Evolutionary conservation across 2,329 filamentous ascomycete species (phyloP).

Genomic region (Fonsecaea multimorphosa): DNA sequence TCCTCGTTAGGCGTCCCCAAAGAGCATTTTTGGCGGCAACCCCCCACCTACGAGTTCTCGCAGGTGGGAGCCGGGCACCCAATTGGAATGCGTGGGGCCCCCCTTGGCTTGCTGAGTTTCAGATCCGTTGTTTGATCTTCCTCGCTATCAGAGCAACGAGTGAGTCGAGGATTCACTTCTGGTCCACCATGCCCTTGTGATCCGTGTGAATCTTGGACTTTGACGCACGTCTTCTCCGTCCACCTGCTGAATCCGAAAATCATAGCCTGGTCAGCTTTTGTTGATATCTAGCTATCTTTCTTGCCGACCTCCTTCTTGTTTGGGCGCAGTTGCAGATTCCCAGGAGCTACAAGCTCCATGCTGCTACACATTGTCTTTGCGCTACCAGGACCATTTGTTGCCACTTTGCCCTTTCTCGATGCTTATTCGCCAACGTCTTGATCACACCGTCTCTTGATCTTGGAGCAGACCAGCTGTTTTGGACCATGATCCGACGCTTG

Average conservation of each 20-base stretch:
- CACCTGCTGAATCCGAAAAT: slow-evolving; percentile 4
- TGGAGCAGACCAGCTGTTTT: neutral
- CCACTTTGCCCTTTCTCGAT: neutral
- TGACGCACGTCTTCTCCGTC: neutral
- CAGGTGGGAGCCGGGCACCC: neutral
- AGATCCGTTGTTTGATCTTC: slow-evolving; percentile 8
- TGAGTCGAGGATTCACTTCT: neutral
- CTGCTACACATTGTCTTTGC: neutral
- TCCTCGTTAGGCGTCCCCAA: neutral
- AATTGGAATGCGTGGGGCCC: neutral
- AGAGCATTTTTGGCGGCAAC: neutral
- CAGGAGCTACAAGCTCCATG: neutral
- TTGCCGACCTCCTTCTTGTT: neutral
- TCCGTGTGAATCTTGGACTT: neutral
- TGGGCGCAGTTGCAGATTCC: neutral
- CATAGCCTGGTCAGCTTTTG: neutral
- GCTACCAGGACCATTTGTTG: neutral
- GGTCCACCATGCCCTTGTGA: neutral
- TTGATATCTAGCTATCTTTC: too few species aligned
- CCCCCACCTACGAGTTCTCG: too few species aligned
- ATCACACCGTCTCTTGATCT: neutral
- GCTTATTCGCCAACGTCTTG: neutral
- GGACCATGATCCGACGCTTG: neutral
- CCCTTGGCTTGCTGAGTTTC: neutral
- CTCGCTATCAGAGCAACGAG: neutral